Base-by-base conservation (phyloP, 768 basidiomycete genomes). In the Kwoniella sp. region DNA sequence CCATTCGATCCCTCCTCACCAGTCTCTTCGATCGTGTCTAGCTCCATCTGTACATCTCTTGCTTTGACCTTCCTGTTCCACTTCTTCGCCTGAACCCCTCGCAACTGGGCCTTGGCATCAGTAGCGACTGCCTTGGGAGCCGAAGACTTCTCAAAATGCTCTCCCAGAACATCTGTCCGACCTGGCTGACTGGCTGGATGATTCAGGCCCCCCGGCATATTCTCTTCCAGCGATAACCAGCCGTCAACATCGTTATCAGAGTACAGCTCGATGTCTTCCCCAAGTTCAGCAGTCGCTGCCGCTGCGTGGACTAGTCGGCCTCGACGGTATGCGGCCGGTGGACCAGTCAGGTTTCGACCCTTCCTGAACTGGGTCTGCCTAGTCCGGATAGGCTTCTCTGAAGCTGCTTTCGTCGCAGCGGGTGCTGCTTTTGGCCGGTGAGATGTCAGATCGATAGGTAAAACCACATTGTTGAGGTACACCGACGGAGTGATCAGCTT, bases 1-100 rank as follows among this genome's bases (percentile, higher is more conserved):
- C 23, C 31, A 20, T 37, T 34, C 22, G 26, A 29, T 15, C 52
- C 43, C 27, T 44, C 53, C 27, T 60, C 59, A 3, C 56, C 54
- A 12, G 56, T 50, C 26, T 60, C 59, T 28, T 56, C 46, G 27
- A 60, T 34, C 7, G 59, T 56, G 40, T 25, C 28, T 42, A 25
- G 28, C 52, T 26, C 32, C 2, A 5, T 52, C 46, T 15, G 28
- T 27, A 34, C 5, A 40, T 40, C 15, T 17, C 10, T 19, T 23
- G 26, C 47, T 34, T 34, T 37, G 23, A 17, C 22, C 32, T 28
- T 7, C 34, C 36, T 14, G 23, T 19, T 38, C 47, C 17, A 23
- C 17, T 17, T n/a, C 23, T 49, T 26, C 26, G 31, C 40, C 19
- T 17, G 15, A 14, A 23, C 28, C 12, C 12, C n/a, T 29, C 15